Conservation (phyloP, 768 basidiomycete genomes). For the Lentinula raphanica region DNA sequence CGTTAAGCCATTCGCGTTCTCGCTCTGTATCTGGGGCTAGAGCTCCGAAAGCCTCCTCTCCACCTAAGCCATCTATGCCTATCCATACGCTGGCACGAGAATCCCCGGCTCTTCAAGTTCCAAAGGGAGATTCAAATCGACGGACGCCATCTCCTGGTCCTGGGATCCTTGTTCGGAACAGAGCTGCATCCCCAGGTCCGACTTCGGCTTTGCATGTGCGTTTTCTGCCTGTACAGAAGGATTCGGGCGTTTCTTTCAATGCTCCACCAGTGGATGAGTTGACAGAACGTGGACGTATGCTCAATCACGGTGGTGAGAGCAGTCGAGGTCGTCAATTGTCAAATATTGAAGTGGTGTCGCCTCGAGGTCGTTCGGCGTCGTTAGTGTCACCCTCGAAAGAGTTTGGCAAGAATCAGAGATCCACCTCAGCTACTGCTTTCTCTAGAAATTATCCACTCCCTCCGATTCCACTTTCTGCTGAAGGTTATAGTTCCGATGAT, state of each 20-base stretch:
- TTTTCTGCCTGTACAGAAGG: background rate
- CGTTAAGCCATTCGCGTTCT: background rate
- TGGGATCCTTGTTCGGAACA: background rate
- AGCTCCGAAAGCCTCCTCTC: background rate
- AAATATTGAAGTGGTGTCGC: background rate
- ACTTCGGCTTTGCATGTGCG: background rate
- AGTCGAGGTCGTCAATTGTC: background rate
- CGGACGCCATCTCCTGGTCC: background rate
- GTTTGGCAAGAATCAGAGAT: background rate
- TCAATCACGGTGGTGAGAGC: background rate
- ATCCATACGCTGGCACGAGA: background rate
- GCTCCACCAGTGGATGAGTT: background rate
- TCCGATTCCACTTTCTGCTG: background rate
- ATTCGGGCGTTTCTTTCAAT: background rate
- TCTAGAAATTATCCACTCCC: background rate
- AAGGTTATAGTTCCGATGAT: background rate
- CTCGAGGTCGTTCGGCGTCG: slow-evolving; percentile 2
- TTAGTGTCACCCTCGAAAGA: background rate
- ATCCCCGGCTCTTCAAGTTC: background rate
- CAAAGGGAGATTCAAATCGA: background rate
- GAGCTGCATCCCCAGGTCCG: background rate
- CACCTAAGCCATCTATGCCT: background rate
- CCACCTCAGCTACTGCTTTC: background rate
- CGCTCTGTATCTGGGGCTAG: background rate
- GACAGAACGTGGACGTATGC: background rate